Evolutionary conservation across 176 grass and related monocot genomes (phyloP), one percentile per base, ranked within the genome.

Genomic region (Thinopyrum elongatum): DNA sequence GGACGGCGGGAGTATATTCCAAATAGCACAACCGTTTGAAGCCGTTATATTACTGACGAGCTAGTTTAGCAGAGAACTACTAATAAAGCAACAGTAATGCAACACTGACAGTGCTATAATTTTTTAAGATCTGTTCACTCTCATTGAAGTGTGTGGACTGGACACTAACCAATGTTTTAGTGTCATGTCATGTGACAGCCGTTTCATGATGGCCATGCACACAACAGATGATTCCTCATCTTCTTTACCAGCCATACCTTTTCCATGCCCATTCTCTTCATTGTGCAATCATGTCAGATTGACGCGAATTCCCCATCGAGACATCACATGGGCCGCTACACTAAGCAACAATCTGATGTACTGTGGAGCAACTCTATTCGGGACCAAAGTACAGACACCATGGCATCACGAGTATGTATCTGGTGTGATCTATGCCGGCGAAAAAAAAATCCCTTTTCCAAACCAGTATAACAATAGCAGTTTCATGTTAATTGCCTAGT

Each of bases 201-300:
- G 46, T 81, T 84, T 63, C 70, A 88, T 88, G 82, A 84, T 81
- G 70, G 49, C 38, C 77, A 71, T 71, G 62, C 29, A 53, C 30
- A 85, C 22, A 88, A 68, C 38, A 81, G 70, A 91, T 77, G 82
- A 88, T 91, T 84, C 89, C 34, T 11, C 53, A 23, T n/a, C 42
- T 85, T 80, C 69, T 81, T 76, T 76, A 70, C n/a, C 81, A 69
- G 33, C 51, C 33, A 62, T 74, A 85, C 68, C 36, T 79, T 90
- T 90, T 79, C 11, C 19, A 76, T 63, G 81, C 51, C 49, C 81
- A 76, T 85, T 62, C 63, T 81, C 62, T 77, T 88, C 77, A 91
- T 91, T 88, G 86, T 44, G 51, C 86, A 88, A 88, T 91, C 86
- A 91, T 91, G 77, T 64, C 80, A 58, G 55, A 8, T 58, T 41